phyloP scores from a whole-genome alignment of 345 rosid species.

The Moringa oleifera region DNA sequence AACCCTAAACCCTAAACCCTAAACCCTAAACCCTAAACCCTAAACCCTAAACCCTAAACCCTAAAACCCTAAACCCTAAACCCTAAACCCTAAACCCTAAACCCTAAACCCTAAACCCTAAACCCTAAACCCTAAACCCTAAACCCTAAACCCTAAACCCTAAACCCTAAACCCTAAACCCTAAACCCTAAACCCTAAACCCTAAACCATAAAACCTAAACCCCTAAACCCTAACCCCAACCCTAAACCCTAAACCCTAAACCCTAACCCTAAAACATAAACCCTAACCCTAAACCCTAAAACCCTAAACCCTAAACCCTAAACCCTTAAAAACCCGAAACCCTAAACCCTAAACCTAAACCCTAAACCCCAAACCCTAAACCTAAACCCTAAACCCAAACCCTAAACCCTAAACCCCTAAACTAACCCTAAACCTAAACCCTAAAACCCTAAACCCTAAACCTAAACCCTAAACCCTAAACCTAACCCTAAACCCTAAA shows the following conservation, averaged over 20 bases:
- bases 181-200: not conserved
- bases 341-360: constrained; percentile 3
- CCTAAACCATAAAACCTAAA: too few relatives aligned
- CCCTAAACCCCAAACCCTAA: not conserved
- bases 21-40: constrained; percentile 7
- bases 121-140: constrained; percentile 6
- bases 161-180: not conserved
- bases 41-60: too few relatives aligned
- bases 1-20: constrained; percentile 9
- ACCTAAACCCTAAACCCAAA: not conserved
- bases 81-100: too few relatives aligned
- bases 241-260: constrained; percentile 3
- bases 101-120: too few relatives aligned
- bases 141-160: constrained; percentile 8
- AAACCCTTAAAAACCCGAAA: not conserved
- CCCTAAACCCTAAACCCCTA: not conserved
- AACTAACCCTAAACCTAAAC: too few relatives aligned
- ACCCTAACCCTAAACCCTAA: too few relatives aligned
- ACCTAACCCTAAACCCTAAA: too few relatives aligned
- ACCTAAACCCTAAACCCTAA: constrained; percentile 9
- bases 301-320: constrained; percentile 4
- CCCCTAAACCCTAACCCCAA: too few relatives aligned
- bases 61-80: constrained; percentile 10
- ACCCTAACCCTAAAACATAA: constrained; percentile 7
- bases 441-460: not conserved